phyloP scores from a whole-genome alignment of 192 early-diverging fungal species.

The Glomus cerebriforme region DNA sequence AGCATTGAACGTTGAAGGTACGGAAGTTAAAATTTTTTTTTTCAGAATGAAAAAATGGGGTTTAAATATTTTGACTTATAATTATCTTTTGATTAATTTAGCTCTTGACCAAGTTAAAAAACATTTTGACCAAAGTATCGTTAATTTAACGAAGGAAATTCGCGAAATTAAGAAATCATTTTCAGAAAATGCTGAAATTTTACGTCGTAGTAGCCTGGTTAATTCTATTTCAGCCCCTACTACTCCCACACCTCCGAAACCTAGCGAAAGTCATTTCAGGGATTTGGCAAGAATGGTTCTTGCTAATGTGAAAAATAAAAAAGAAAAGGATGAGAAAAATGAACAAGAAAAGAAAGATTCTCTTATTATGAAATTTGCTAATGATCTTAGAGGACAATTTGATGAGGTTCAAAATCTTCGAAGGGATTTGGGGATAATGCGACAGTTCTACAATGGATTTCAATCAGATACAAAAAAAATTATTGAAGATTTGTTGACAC shows the following conservation, averaged over 20 bases:
- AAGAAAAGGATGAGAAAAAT: not conserved
- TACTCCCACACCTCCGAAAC: not conserved
- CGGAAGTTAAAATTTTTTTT: not conserved
- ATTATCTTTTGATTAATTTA: constrained; percentile 26
- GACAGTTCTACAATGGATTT: constrained; percentile 56
- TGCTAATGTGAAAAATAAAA: constrained; percentile 30
- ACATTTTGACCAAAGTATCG: constrained; percentile 46
- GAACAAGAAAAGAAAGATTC: not conserved
- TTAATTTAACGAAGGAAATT: constrained; percentile 42
- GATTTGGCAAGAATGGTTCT: constrained; percentile 34
- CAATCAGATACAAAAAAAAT: constrained; percentile 47
- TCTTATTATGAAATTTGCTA: constrained; percentile 29
- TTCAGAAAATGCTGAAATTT: constrained; percentile 5
- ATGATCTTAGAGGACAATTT: constrained; percentile 43
- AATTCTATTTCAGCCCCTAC: not conserved
- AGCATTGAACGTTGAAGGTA: constrained; percentile 57
- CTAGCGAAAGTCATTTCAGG: not conserved
- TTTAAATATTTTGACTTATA: not conserved
- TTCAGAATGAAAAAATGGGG: not conserved
- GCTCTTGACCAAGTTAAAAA: constrained; percentile 49
- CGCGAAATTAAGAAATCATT: constrained; percentile 43
- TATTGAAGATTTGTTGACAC: constrained; percentile 43
- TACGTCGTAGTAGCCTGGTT: constrained; percentile 21
- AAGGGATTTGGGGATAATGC: constrained; percentile 50
- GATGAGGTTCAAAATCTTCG: constrained; percentile 51